Percentiles rank a stretch among this genome's conserved stretches.
Evolutionary conservation across 371 early-diverging fungal genomes (phyloP).

Genomic region (Mortierella sp.): DNA sequence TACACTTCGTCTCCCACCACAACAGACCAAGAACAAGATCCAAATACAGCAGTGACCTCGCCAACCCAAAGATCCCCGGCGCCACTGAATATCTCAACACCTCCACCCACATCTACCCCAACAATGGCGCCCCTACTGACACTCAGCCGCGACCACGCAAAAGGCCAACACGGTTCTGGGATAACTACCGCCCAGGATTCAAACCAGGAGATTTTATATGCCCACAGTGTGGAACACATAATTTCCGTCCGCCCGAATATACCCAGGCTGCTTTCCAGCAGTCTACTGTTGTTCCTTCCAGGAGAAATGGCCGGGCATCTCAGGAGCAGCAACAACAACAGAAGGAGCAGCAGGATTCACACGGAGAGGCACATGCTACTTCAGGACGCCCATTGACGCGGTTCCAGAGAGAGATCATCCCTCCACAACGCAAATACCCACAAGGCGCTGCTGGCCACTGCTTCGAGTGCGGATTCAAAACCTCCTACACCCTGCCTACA

Average conservation of each 20-base stretch:
- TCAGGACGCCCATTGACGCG: background rate
- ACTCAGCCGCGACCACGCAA: too few relatives aligned
- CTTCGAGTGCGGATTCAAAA: constrained; percentile 48
- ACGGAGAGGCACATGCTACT: too few relatives aligned
- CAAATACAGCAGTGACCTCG: background rate
- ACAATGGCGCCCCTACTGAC: background rate
- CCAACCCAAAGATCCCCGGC: background rate
- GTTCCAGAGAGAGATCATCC: constrained; percentile 1
- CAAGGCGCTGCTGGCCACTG: constrained; percentile 31
- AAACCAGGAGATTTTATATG: constrained; percentile 54
- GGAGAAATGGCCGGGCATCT: background rate
- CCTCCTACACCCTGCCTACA: constrained; percentile 1
- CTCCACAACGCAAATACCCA: constrained; percentile 19
- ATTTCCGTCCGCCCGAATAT: constrained; percentile 41
- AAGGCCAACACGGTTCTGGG: background rate
- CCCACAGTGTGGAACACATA: constrained; percentile 52
- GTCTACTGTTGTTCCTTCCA: background rate
- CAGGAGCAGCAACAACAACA: background rate
- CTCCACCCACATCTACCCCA: background rate
- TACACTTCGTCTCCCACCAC: constrained; percentile 12
- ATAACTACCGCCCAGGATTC: constrained; percentile 32
- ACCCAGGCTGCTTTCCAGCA: background rate
- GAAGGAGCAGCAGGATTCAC: background rate
- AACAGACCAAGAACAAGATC: background rate
- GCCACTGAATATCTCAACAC: background rate